Evolutionary conservation across 495 filamentous ascomycete species (phyloP).

Genomic region (Trichoderma reesei): DNA sequence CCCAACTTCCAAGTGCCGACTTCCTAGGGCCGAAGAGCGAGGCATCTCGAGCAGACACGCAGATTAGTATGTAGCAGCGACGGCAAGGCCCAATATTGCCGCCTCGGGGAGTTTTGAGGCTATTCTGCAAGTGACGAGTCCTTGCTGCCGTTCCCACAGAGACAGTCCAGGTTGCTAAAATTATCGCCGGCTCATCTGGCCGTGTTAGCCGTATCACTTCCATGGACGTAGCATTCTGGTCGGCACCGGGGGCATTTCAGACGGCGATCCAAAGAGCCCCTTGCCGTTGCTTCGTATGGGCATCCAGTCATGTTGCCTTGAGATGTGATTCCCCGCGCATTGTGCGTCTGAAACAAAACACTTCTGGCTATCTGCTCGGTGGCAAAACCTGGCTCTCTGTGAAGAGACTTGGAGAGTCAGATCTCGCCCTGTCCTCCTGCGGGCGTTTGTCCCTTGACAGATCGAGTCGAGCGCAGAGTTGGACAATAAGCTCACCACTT

Average conservation of each 20-base stretch:
- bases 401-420: neutral
- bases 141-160: neutral
- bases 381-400: neutral
- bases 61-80: neutral
- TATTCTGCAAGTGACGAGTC: neutral
- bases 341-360: neutral
- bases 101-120: neutral
- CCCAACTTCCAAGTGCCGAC: neutral
- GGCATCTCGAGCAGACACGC: neutral
- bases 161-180: neutral
- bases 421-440: neutral
- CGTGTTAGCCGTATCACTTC: neutral
- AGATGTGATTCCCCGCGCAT: neutral
- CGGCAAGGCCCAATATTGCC: neutral
- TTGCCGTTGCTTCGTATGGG: neutral
- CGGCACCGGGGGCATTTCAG: no score
- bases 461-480: no score
- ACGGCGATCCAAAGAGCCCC: neutral
- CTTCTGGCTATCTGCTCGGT: neutral
- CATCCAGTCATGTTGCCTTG: neutral
- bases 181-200: neutral
- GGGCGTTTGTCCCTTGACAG: neutral
- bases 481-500: no score
- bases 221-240: neutral
- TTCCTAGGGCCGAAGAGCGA: neutral